These are phyloP conservation scores for Paxillus rubicundulus DNA, from an alignment of 768 basidiomycete species.

Conservation along the genomic window DNA sequence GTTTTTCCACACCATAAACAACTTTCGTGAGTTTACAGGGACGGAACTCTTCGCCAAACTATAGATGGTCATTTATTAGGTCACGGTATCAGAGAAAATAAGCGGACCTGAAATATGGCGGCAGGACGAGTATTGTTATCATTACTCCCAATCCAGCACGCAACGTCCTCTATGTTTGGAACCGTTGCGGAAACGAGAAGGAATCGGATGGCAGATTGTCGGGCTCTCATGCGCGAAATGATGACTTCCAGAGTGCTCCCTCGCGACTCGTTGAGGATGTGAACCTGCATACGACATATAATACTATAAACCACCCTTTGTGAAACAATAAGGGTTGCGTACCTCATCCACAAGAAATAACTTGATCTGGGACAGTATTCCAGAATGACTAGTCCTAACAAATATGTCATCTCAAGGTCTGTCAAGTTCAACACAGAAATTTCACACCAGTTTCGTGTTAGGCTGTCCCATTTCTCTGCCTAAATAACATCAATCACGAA, in stretches of 20 bases:
- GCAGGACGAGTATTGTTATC: slow-evolving; percentile 43
- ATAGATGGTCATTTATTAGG: slow-evolving; percentile 1
- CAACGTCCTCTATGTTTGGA: slow-evolving; percentile 90
- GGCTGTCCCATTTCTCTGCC: slow-evolving; percentile 96
- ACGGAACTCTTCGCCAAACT: slow-evolving; percentile 94
- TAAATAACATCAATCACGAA: slow-evolving; percentile 27
- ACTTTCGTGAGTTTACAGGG: slow-evolving; percentile 76
- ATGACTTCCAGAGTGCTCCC: slow-evolving; percentile 94
- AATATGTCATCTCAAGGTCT: slow-evolving; percentile 5
- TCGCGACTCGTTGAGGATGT: slow-evolving; percentile 85
- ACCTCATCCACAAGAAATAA: slow-evolving; percentile 94
- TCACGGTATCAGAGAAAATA: neutral
- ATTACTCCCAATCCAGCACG: slow-evolving; percentile 73
- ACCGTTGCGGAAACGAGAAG: slow-evolving; percentile 91
- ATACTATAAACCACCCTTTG: neutral
- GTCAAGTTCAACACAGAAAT: neutral
- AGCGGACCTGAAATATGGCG: slow-evolving; percentile 63
- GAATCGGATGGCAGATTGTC: slow-evolving; percentile 71
- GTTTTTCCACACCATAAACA: slow-evolving; percentile 68
- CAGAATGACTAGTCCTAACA: slow-evolving; percentile 57
- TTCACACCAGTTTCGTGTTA: slow-evolving; percentile 88
- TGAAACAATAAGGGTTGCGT: slow-evolving; percentile 4
- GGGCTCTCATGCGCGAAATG: slow-evolving; percentile 87
- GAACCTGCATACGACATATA: slow-evolving; percentile 56
- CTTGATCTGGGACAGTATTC: slow-evolving; percentile 65